These are phyloP conservation scores for Erythrobasidium yunnanense DNA, from an alignment of 768 basidiomycete species.

Conservation along the genomic window DNA sequence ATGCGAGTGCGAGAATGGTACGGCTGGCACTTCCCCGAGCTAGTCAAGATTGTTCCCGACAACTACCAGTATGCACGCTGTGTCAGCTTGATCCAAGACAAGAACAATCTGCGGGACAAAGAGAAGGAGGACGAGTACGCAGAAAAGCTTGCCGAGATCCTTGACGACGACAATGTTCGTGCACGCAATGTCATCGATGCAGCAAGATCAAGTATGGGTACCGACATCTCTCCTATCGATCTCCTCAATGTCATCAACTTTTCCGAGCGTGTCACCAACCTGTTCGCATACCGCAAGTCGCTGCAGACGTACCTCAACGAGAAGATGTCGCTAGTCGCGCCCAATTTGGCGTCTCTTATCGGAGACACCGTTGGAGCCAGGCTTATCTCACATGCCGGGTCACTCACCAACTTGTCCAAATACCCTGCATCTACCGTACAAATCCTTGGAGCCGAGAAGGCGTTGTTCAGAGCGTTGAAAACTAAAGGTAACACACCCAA, in stretches of 20 bases:
- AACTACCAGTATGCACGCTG: constrained; percentile 85
- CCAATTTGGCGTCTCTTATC: constrained; percentile 77
- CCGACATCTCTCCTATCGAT: constrained; percentile 78
- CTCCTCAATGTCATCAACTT: constrained; percentile 91
- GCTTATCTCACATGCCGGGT: constrained; percentile 79
- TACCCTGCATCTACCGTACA: constrained; percentile 97
- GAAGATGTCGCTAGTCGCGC: constrained; percentile 97
- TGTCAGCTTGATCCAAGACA: constrained; percentile 78
- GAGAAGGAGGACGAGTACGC: constrained; percentile 50
- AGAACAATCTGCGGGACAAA: constrained; percentile 51
- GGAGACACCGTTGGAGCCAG: constrained; percentile 67
- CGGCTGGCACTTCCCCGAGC: constrained; percentile 97
- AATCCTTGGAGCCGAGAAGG: constrained; percentile 95
- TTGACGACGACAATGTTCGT: constrained; percentile 71
- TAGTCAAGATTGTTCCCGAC: constrained; percentile 82
- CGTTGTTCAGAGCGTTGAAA: constrained; percentile 90
- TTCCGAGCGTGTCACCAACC: constrained; percentile 75
- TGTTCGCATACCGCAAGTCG: constrained; percentile 86
- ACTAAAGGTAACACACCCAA: constrained; percentile 96
- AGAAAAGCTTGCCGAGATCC: constrained; percentile 60
- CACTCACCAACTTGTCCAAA: constrained; percentile 90
- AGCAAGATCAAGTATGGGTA: constrained; percentile 86
- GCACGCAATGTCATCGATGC: constrained; percentile 94
- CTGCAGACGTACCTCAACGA: constrained; percentile 76
- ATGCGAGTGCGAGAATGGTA: constrained; percentile 99